Base-by-base conservation (phyloP, 2,329 filamentous ascomycete species). In the Colletotrichum viniferum region DNA sequence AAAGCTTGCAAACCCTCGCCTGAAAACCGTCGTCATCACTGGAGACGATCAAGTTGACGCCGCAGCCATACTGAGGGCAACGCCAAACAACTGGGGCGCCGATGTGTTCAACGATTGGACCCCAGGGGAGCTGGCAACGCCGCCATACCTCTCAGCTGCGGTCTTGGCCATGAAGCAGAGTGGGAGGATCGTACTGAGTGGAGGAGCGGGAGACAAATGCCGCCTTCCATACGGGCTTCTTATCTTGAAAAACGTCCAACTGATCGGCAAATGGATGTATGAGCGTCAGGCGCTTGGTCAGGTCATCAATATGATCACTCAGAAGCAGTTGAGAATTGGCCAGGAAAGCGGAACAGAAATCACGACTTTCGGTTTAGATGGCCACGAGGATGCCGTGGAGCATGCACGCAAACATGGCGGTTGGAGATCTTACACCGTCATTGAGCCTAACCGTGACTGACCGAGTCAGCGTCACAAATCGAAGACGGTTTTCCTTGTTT, bases 81-180 rank as follows among this genome's bases (percentile, higher is more conserved):
- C 84, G 1, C 77, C 79, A 1, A 79, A 85, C 6, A 78, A 76
- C 3, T 67, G 62, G 4, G 76, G 76, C 34, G 76, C 71, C 3
- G 88, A 90, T 76, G 87, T 83, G 0, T 86, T 84, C 73, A 80
- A 89, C 67, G 89, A 91, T 77, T 83, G 89, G 36, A 85, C 86
- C 1, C 88, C 88, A 0, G 79, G 82, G 1, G 79, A 77, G 13
- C 83, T 84, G 5, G 77, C 76, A 9, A 80, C 81, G 7, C 84
- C 84, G 2, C 82, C 84, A 3, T 86, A 89, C 76, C 79, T 88
- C 72, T 81, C 81, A 66, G 82, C 82, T n/a, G 83, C 81, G 75
- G 16, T 80, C 81, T 43, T 69, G n/a, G 60, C 34, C 6, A 16
- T 69, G 43, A 73, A 73, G 69, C 73, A 63, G 21, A 58, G 72